Percentiles rank a stretch among this genome's conserved stretches.
These are phyloP conservation scores for Diaporthe sp. DNA, from an alignment of 2,329 filamentous ascomycete genomes.

Conservation along the genomic window DNA sequence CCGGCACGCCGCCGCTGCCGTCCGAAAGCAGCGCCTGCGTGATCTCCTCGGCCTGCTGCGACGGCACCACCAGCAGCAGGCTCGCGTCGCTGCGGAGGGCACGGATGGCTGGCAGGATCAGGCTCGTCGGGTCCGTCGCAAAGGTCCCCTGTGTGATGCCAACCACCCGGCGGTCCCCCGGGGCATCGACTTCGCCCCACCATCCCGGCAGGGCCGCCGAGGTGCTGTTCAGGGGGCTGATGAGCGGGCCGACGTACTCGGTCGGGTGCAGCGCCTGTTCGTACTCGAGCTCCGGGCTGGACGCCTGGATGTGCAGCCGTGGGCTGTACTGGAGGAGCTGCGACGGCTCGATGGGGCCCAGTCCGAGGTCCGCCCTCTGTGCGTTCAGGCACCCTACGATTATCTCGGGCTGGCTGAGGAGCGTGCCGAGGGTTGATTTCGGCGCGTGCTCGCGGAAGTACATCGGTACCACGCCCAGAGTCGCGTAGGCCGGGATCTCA, in stretches of 20 bases:
- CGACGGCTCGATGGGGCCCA: constrained; percentile 46
- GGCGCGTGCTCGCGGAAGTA: constrained; percentile 51
- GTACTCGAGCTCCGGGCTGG: constrained; percentile 52
- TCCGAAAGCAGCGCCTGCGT: constrained; percentile 23
- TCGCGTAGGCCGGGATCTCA: constrained; percentile 50
- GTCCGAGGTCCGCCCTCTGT: constrained; percentile 47
- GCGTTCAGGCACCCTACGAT: constrained; percentile 48
- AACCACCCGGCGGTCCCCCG: constrained; percentile 45
- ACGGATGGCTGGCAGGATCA: constrained; percentile 54
- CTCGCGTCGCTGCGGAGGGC: constrained; percentile 48
- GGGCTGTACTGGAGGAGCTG: constrained; percentile 53
- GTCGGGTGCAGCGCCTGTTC: constrained; percentile 45
- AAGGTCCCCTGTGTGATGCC: constrained; percentile 56
- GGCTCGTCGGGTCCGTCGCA: constrained; percentile 52
- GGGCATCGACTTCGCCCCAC: constrained; percentile 50
- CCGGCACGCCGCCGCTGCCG: constrained; percentile 40
- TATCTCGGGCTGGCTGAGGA: constrained; percentile 49
- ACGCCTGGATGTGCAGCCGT: constrained; percentile 54
- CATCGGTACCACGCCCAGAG: constrained; percentile 54
- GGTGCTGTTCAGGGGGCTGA: constrained; percentile 43
- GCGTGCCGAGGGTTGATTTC: constrained; percentile 46
- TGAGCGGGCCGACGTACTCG: constrained; percentile 53
- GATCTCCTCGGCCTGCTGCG: constrained; percentile 49
- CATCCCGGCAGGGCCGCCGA: constrained; percentile 47
- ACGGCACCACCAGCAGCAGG: constrained; percentile 52